Evolutionary conservation across 192 early-diverging fungal species (phyloP), one percentile per base, ranked within the genome.

Genomic region (Coemansia umbellata): DNA sequence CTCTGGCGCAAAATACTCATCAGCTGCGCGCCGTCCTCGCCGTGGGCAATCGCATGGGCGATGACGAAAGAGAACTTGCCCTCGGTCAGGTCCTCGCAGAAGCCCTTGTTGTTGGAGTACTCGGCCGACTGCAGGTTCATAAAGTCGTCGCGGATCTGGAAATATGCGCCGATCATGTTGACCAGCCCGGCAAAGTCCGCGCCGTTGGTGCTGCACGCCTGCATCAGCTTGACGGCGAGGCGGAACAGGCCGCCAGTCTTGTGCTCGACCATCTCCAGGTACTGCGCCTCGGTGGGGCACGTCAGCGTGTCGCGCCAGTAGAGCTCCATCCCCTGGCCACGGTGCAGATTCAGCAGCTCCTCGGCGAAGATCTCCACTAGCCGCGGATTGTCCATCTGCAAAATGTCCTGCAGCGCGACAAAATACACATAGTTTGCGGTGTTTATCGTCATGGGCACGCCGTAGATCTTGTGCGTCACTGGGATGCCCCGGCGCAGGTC

Each of bases 351-450:
- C 24, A 98, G 39, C 27, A 99, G 66, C 74, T 99, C 94, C 39
- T 91, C 88, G 57, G 93, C 90, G 66, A 91, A 99, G 57, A 95
- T 91, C 4, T 83, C 72, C 3, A 94, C 83, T 58, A 90, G 80
- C 23, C 66, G 60, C 5, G 86, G 81, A 22, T 88, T 82, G 3
- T 84, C 56, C 45, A 97, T 72, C 43, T 71, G 77, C 59, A 72
- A 18, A 17, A 80, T 53, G 55, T 97, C 90, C 31, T 88, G 65
- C 37, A 97, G 68, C 0, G 93, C 95, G 27, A 94, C 68, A 65
- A 99, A 98, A 60, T 96, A 99, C 32, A 98, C 90, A 53, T 93
- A 97, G 68, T 98, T 97, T 26, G 91, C 95, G 36, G 91, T 94
- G 56, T 98, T 98, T 50, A 99, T 98, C 8, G 93, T 91, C 45